Conservation (phyloP, 371 early-diverging fungal genomes). For the Fennellomyces sp. region DNA sequence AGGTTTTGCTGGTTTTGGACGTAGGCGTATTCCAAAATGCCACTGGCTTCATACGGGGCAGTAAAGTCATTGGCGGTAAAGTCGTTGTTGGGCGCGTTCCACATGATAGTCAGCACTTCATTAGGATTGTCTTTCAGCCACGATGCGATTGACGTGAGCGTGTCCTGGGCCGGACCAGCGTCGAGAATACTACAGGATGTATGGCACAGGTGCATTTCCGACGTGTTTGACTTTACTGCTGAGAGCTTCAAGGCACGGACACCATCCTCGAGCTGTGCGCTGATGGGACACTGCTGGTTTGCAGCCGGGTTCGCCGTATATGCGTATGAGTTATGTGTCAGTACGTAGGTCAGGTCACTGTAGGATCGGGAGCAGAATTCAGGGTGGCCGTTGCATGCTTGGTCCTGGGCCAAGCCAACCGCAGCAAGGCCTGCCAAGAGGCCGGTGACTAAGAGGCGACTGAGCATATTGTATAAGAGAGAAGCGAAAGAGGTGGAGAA, state of each 20-base stretch:
- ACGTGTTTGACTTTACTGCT: conserved; percentile 40
- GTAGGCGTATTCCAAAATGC: conserved; percentile 58
- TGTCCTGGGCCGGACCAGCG: conserved; percentile 55
- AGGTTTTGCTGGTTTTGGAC: conserved; percentile 38
- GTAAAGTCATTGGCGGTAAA: conserved; percentile 54
- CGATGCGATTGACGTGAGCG: conserved; percentile 47
- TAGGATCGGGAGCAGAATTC: conserved; percentile 67
- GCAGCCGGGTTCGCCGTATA: conserved; percentile 56
- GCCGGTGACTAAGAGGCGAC: too few species aligned
- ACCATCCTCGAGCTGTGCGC: conserved; percentile 70
- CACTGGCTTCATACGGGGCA: conserved; percentile 57
- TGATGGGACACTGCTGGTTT: conserved; percentile 67
- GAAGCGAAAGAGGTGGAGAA: too few species aligned
- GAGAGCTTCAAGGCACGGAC: conserved; percentile 76
- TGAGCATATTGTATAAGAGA: too few species aligned
- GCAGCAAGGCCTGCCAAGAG: too few species aligned
- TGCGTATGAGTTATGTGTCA: conserved; percentile 82
- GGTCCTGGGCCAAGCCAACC: conserved; percentile 15
- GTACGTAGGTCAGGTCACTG: conserved; percentile 56
- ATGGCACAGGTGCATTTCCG: conserved; percentile 71
- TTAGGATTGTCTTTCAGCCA: conserved; percentile 67
- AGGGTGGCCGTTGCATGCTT: conserved; percentile 72
- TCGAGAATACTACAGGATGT: conserved; percentile 62
- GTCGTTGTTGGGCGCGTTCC: conserved; percentile 61
- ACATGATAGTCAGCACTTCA: conserved; percentile 74